phyloP scores from a whole-genome alignment of 805 yeast genomes.

The Candida corydali region DNA sequence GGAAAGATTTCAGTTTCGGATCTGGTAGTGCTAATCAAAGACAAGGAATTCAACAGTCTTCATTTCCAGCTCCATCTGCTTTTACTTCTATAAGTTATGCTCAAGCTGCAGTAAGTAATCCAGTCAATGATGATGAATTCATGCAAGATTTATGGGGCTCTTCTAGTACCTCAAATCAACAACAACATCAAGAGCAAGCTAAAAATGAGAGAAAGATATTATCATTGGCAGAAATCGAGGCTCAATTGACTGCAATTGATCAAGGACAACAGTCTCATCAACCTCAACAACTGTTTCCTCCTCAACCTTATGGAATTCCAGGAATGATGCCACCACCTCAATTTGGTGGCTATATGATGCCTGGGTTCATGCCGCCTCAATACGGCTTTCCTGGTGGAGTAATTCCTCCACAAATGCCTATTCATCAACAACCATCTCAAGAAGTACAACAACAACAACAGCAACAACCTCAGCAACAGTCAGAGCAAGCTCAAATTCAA shows the following conservation, averaged over 20 bases:
- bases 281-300: constrained; percentile 23
- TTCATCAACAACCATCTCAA: constrained; percentile 11
- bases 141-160: constrained; percentile 45
- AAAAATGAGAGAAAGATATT: constrained; percentile 43
- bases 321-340: constrained; percentile 27
- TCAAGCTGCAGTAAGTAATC: constrained; percentile 32
- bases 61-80: constrained; percentile 9
- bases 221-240: constrained; percentile 82
- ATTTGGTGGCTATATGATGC: constrained; percentile 37
- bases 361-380: constrained; percentile 32
- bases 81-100: constrained; percentile 36
- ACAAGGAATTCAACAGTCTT: constrained; percentile 8
- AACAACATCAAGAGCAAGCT: constrained; percentile 16
- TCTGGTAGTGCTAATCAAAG: constrained; percentile 14
- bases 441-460: constrained; percentile 11
- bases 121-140: constrained; percentile 40
- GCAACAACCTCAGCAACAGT: constrained; percentile 9
- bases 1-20: constrained; percentile 66
- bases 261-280: constrained; percentile 20
- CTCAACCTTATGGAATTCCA: constrained; percentile 33
- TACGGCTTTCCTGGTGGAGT: constrained; percentile 27
- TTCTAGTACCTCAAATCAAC: constrained; percentile 27
- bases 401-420: constrained; percentile 20
- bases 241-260: constrained; percentile 56
- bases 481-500: constrained; percentile 5